Base-by-base conservation (phyloP, 2,329 filamentous ascomycete genomes). In the Coleophoma crateriformis region DNA sequence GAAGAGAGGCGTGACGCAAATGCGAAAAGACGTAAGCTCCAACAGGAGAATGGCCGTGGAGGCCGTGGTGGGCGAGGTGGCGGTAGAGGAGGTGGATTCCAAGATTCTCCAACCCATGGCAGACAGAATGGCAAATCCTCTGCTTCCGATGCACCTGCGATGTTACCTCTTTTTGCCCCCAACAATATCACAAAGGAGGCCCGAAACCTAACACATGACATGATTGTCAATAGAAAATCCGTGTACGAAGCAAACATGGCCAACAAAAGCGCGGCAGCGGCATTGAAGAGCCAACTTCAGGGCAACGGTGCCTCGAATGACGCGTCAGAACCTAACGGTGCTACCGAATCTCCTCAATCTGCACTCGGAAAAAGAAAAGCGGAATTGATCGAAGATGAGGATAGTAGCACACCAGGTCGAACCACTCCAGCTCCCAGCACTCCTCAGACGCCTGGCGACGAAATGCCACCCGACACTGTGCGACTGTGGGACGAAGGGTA, bases 401-500 rank as follows among this genome's bases (percentile, higher is more conserved):
- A 69, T 17, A 76, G 74, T 13, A 75, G 71, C 32, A 84, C 82
- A 1, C 78, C 85, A 8, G 80, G 77, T 34, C 75, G 77, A 48
- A 81, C 73, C 52, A 80, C 84, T 13, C 77, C 82, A 7, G 67
- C 74, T 32, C 67, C 76, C 33, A 69, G 70, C 44, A 73, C 74
- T 13, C 67, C 74, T 6, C 65, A 72, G 38, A 70, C 78, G 17
- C 70, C 73, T 12, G 61, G 65, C 2, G 83, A 86, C 48, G 85
- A 84, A 38, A 78, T 79, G 15, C 82, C 87, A 2, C 76, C 83
- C 52, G 94, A 99, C 64, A 89, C 85, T 15, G 88, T 99, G 47
- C 82, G 86, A 51, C 75, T 99, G 12, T 99, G 94, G 94, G 94
- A 99, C 64, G 85, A 91, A 47, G 94, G 94, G 7, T 99, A 99